Conservation (phyloP, 495 filamentous ascomycete genomes). For the Daldinia grandis region DNA sequence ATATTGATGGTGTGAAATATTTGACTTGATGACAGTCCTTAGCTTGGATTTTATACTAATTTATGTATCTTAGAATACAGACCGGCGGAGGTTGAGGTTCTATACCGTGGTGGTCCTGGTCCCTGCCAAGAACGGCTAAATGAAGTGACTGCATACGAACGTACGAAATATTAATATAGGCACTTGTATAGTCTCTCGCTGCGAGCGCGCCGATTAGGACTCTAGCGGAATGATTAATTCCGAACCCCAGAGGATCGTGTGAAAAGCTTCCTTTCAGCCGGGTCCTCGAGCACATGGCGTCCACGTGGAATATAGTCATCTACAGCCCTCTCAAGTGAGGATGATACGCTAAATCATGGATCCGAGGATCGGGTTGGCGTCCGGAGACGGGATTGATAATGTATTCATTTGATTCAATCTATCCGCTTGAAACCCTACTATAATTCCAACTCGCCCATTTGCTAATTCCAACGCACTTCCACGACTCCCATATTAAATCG, state of each 20-base stretch:
- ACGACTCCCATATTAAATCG: conserved; percentile 26
- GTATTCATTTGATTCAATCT: conserved; percentile 15
- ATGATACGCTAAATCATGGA: conserved; percentile 4
- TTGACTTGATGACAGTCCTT: background rate
- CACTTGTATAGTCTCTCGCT: background rate
- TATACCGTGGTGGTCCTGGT: background rate
- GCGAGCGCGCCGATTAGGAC: conserved; percentile 6
- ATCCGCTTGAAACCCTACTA: conserved; percentile 13
- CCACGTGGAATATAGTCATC: conserved; percentile 36
- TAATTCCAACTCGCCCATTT: background rate
- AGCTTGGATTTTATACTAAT: conserved; percentile 22
- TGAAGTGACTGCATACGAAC: conserved; percentile 3
- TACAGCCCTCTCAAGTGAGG: background rate
- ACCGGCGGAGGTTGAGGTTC: background rate
- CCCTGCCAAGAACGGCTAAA: conserved; percentile 33
- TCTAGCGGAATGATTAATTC: conserved; percentile 27
- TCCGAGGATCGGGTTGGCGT: conserved; percentile 10
- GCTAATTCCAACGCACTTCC: background rate
- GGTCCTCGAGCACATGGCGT: conserved; percentile 32
- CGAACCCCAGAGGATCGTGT: conserved; percentile 12
- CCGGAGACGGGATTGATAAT: conserved; percentile 12
- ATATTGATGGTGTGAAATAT: background rate
- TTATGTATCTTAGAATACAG: background rate
- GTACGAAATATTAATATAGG: conserved; percentile 14
- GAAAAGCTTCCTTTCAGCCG: conserved; percentile 32